Conservation (phyloP, 441 rosid genomes). For the Mallotus repandus region DNA sequence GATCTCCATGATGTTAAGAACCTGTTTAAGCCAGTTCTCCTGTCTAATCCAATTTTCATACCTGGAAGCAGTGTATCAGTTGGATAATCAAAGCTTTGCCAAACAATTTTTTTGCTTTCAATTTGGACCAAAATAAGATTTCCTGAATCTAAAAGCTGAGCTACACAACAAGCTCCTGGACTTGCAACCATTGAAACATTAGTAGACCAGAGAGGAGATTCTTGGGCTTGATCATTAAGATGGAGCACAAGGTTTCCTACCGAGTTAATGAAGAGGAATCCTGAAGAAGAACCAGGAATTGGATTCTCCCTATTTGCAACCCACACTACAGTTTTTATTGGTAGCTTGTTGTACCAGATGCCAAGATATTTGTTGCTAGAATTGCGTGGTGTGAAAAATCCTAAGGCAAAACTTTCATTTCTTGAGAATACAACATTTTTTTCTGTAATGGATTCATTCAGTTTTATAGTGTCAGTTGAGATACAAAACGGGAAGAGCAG, state of each 20-base stretch:
- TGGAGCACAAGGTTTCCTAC: slow-evolving; percentile 26
- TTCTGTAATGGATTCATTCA: not conserved
- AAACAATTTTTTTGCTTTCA: slow-evolving; percentile 6
- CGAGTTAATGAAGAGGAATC: slow-evolving; percentile 8
- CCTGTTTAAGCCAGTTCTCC: slow-evolving; percentile 9
- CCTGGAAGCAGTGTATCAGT: slow-evolving; percentile 18
- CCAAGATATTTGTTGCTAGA: slow-evolving; percentile 16
- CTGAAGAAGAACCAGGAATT: slow-evolving; percentile 13
- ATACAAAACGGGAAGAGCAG: not conserved
- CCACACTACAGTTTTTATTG: slow-evolving; percentile 21
- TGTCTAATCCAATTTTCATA: slow-evolving; percentile 27
- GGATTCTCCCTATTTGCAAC: slow-evolving; percentile 34
- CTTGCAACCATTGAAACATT: not conserved
- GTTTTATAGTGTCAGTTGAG: slow-evolving; percentile 1
- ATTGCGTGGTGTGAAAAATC: slow-evolving; percentile 4
- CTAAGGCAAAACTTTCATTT: slow-evolving; percentile 3
- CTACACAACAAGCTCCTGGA: not conserved
- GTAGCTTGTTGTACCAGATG: slow-evolving; percentile 28
- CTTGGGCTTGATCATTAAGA: not conserved
- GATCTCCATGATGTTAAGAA: slow-evolving; percentile 29
- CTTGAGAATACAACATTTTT: not conserved
- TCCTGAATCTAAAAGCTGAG: slow-evolving; percentile 33
- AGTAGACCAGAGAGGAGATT: slow-evolving; percentile 32
- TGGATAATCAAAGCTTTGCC: slow-evolving; percentile 39
- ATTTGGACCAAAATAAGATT: slow-evolving; percentile 25